Base-by-base conservation (phyloP, 257 asterid genomes). In the Thymus mandschuricus region DNA sequence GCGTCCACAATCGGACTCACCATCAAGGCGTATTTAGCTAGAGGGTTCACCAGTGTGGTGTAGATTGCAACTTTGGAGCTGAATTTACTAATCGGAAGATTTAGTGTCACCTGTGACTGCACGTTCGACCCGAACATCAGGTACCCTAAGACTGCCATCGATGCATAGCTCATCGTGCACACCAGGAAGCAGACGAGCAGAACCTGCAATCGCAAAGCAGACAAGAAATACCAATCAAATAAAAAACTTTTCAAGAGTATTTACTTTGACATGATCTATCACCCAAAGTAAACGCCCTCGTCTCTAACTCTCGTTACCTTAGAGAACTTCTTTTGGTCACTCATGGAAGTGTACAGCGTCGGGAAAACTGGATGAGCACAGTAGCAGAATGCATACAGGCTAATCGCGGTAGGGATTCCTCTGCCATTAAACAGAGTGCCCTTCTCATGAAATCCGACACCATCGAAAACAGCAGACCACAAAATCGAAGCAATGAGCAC, bases 351-450 rank as follows among this genome's bases (percentile, higher is more conserved):
- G 80, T 94, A 94, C 12, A 94, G 44, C 1, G 96, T 85, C 0
- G 98, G 99, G 27, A 94, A 94, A 83, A 94, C 97, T 0, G 99
- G 99, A 79, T 94, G 99, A 41, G 96, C 98, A 35, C 99, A 91
- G 10, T 91, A 94, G 59, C 99, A 94, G 68, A 91, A 94, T 13
- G 98, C 86, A 8, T 89, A 89, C 8, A 94, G 77, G 78, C 98
- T 94, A 49, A 86, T 75, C 28, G 97, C 94, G 2, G 89, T 88
- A 0, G 97, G 97, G 29, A 88, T 70, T 44, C 98, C 97, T 11
- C 70, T 73, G 71, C 71, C 70, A 51, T 85, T 80, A 2, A 89
- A 8, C 59, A 75, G 4, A 2, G 55, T 61, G 6, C 92, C 97
- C 73, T 77, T 77, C 30, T 79, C 82, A 0, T 71, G 83, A 76